A percentile compares a stretch with the other conserved stretches of the same genome.
Conservation (phyloP, 768 basidiomycete genomes). For the Lyophyllum atratum region DNA sequence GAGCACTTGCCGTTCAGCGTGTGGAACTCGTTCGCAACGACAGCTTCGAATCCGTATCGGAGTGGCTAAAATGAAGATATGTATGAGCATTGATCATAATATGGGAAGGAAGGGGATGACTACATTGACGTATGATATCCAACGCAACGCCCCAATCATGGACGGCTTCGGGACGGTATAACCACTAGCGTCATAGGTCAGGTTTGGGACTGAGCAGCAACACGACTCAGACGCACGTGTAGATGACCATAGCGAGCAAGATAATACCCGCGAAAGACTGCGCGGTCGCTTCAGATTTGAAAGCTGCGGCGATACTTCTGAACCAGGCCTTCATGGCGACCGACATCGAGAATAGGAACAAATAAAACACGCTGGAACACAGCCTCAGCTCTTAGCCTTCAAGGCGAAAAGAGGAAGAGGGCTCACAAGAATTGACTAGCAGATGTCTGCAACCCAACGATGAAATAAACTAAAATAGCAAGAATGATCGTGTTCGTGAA, state of each 20-base stretch:
- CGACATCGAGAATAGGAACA: slow-evolving; percentile 59
- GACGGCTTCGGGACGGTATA: slow-evolving; percentile 60
- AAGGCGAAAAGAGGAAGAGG: neutral
- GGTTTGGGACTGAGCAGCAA: neutral
- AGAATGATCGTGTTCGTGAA: slow-evolving; percentile 48
- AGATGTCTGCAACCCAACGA: slow-evolving; percentile 56
- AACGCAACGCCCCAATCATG: slow-evolving; percentile 70
- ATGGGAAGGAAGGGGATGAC: slow-evolving; percentile 8
- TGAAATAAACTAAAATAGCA: slow-evolving; percentile 57
- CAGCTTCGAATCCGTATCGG: slow-evolving; percentile 70
- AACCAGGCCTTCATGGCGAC: slow-evolving; percentile 78
- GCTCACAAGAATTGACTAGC: slow-evolving; percentile 70
- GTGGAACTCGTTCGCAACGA: slow-evolving; percentile 84
- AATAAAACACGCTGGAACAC: slow-evolving; percentile 51
- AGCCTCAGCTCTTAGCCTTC: neutral
- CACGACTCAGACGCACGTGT: slow-evolving; percentile 42
- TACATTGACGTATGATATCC: slow-evolving; percentile 68
- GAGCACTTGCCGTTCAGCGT: slow-evolving; percentile 64
- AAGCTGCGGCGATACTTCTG: slow-evolving; percentile 62
- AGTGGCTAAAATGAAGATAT: slow-evolving; percentile 63
- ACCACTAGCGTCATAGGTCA: slow-evolving; percentile 31
- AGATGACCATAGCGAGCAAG: slow-evolving; percentile 55
- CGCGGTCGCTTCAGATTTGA: slow-evolving; percentile 60
- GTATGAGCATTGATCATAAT: neutral
- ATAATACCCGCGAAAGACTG: slow-evolving; percentile 50